phyloP scores from a whole-genome alignment of 768 basidiomycete species.

The Leucocoprinus leucothites region DNA sequence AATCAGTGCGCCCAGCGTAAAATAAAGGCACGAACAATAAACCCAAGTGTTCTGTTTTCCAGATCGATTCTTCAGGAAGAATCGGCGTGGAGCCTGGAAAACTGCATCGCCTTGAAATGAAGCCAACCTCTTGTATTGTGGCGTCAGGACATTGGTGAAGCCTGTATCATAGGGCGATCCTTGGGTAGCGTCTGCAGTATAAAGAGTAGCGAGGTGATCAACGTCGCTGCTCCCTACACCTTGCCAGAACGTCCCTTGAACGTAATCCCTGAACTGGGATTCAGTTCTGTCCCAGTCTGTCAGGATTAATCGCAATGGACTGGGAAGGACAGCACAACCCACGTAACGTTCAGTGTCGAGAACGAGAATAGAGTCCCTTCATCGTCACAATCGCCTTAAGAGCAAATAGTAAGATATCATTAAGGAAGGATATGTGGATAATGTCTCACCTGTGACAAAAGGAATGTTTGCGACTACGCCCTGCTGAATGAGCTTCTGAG shows the following conservation, averaged over 20 bases:
- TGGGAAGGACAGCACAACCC: constrained; percentile 8
- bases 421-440: background rate
- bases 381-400: constrained; percentile 47
- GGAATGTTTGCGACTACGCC: constrained; percentile 47
- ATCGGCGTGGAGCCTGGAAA: constrained; percentile 49
- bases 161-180: constrained; percentile 53
- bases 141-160: constrained; percentile 33
- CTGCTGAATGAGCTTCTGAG: constrained; percentile 37
- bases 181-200: constrained; percentile 32
- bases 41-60: constrained; percentile 41
- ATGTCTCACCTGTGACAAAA: constrained; percentile 29
- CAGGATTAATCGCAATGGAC: background rate
- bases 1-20: background rate
- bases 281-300: background rate
- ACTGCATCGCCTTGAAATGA: constrained; percentile 46
- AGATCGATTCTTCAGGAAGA: constrained; percentile 39
- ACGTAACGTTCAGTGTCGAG: constrained; percentile 42
- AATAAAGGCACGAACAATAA: constrained; percentile 29
- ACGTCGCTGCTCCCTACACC: constrained; percentile 18
- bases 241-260: constrained; percentile 24
- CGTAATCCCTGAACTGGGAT: constrained; percentile 23
- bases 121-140: constrained; percentile 50
- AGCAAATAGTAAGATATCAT: background rate
- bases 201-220: constrained; percentile 20
- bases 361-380: constrained; percentile 51